phyloP scores from a whole-genome alignment of 2,329 filamentous ascomycete species.

The Cladosporium sphaerospermum region DNA sequence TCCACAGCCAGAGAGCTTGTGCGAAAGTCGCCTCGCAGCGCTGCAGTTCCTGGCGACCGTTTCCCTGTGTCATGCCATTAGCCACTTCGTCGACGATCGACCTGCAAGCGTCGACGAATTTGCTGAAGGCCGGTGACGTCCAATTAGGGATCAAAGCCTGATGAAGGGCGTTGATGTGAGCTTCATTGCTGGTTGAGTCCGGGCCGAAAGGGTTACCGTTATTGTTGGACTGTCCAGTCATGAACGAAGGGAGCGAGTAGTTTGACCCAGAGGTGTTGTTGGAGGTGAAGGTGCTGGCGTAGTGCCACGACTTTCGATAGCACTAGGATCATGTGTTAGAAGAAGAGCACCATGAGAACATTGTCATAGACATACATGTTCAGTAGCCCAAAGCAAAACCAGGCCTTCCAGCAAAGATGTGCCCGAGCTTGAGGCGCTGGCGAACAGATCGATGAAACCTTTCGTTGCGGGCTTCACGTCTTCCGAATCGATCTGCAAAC shows the following conservation, averaged over 20 bases:
- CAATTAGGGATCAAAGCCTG: slow-evolving; percentile 47
- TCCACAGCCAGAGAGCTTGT: slow-evolving; percentile 44
- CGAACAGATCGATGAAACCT: slow-evolving; percentile 54
- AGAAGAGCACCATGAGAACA: not conserved
- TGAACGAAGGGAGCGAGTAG: slow-evolving; percentile 29
- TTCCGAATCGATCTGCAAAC: slow-evolving; percentile 45
- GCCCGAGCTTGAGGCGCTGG: slow-evolving; percentile 47
- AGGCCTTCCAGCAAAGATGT: slow-evolving; percentile 59
- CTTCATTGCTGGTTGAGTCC: slow-evolving; percentile 30
- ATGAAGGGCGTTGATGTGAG: slow-evolving; percentile 43
- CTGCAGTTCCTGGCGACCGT: slow-evolving; percentile 43
- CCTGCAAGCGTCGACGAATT: slow-evolving; percentile 45
- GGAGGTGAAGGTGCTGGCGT: slow-evolving; percentile 39
- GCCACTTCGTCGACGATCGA: slow-evolving; percentile 45
- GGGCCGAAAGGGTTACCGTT: not conserved
- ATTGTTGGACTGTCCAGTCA: slow-evolving; percentile 13
- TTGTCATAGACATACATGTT: slow-evolving; percentile 44
- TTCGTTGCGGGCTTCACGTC: slow-evolving; percentile 45
- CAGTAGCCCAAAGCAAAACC: slow-evolving; percentile 71
- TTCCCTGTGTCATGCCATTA: slow-evolving; percentile 40
- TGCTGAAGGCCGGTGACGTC: slow-evolving; percentile 44
- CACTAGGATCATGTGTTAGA: slow-evolving; percentile 27
- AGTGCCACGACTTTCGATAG: slow-evolving; percentile 44
- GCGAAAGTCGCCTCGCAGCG: slow-evolving; percentile 43
- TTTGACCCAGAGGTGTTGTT: slow-evolving; percentile 20